Evolutionary conservation across 495 filamentous ascomycete genomes (phyloP), one percentile per base, ranked within the genome.

Genomic region (Saxophila tyrrhenica): DNA sequence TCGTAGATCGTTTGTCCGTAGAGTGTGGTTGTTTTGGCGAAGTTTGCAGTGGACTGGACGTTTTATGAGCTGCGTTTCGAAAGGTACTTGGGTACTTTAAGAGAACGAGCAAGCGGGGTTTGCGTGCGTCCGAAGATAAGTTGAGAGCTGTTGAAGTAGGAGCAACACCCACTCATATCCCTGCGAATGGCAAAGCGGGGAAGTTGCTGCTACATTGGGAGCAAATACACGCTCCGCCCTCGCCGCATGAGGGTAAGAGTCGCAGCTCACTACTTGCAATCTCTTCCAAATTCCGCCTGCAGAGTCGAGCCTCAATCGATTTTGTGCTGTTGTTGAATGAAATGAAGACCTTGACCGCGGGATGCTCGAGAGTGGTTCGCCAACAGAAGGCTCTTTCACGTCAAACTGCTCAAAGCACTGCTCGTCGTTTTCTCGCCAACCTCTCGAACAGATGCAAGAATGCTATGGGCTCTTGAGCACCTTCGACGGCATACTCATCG

Each of bases 401-500:
- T 13, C 29, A 35, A 13, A 35, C 29, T 35, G 7, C 5, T 35
- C 29, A 35, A 5, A 35, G 29, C 13, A 35, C 29, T 7, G 29
- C 29, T 35, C 29, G 29, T 7, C 7, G 7, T 17, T n/a, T 44
- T 21, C 17, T 44, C 51, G 64, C 64, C 43, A 66, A 39, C 41
- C 57, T 42, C 55, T 65, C 60, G 50, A 68, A 68, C 2, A 66
- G 39, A 53, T 60, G 47, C 39, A 62, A 56, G 50, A 68, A 68
- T 11, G 62, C 62, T n/a, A 46, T 49, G 19, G 65, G 64, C 21
- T 66, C 65, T 52, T 68, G 57, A 20, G 64, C 64, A 3, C 65
- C 65, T 15, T 56, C 55, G 52, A 68, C 50, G 48, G 62, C 57
- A 39, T 59, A 66, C 38, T 38, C 24, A 21, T 56, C 65, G 19